phyloP scores from a whole-genome alignment of 306 rosid genomes.

The Ormosia semicastrata region DNA sequence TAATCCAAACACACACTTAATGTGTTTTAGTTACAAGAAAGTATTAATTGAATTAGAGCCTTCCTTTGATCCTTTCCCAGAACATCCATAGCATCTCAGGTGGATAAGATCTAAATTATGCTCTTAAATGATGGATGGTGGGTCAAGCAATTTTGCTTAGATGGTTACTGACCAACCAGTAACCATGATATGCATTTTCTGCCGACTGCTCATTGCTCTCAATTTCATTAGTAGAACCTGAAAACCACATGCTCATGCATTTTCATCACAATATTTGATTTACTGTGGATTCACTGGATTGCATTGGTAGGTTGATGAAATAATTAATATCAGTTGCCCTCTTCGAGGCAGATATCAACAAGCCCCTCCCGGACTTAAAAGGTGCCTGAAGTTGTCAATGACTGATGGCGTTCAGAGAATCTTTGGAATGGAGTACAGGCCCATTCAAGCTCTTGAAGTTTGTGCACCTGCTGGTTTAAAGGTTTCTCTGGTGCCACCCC shows the following conservation, averaged over 20 bases:
- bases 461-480: slow-evolving; percentile 82
- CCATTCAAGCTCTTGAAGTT: slow-evolving; percentile 73
- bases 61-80: not conserved
- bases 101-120: not conserved
- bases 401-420: slow-evolving; percentile 87
- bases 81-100: not conserved
- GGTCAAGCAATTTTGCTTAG: slow-evolving; percentile 3
- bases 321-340: slow-evolving; percentile 65
- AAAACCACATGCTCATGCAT: not conserved
- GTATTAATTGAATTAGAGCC: not conserved
- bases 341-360: slow-evolving; percentile 66
- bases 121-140: not conserved
- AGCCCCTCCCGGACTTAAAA: slow-evolving; percentile 63
- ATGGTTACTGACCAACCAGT: not conserved
- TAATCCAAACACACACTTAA: not conserved
- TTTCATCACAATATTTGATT: not conserved
- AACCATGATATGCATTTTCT: not conserved
- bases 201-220: not conserved
- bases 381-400: slow-evolving; percentile 87
- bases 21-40: not conserved
- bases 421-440: slow-evolving; percentile 90
- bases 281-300: not conserved
- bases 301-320: slow-evolving; percentile 78
- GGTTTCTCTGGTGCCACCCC: slow-evolving; percentile 40
- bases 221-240: not conserved